Evolutionary conservation across 495 filamentous ascomycete species (phyloP), one percentile per base, ranked within the genome.

Genomic region (Aspergillus wentii): DNA sequence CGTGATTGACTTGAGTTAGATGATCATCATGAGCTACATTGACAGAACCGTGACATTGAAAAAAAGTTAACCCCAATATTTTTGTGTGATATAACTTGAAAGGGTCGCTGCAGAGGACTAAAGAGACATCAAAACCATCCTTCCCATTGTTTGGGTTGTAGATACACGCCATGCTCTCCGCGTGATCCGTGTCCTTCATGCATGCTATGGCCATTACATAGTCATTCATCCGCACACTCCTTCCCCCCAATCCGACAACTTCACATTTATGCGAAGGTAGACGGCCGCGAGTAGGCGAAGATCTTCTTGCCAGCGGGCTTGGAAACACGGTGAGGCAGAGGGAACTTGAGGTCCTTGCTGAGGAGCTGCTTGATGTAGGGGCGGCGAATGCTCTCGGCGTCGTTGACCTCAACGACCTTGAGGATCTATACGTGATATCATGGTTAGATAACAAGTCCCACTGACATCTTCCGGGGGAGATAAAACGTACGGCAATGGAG

Each of bases 361-460:
- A 97, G 68, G 66, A 98, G 87, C 73, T 98, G 92, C 78, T 86
- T 91, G 81, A 97, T 91, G 81, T 98, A 97, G 49, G 94, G 89
- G 62, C 90, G 86, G 73, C 89, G 89, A 77, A 98, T 78, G 62
- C 88, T 86, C 44, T 86, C 85, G 61, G 68, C 75, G 77, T 94
- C 94, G 71, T 92, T 82, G 63, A 98, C 68, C 75, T 97, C 94
- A 56, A 95, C 87, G 54, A 97, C 92, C 72, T 89, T 90, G 55
- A 98, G 88, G 69, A 98, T 94, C 91, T 97, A 54, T 49, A 54
- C 13, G 13, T 10, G 18, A 49, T 43, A 30, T 17, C 29, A 31
- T n/a, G 15, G 33, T 49, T 43, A 46, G 43, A 50, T 70, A 50
- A 71, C 56, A 13, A 33, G 31, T 15, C n/a, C 15, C 6, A 22